Conservation (phyloP, 805 yeast genomes). For the Barnettozyma wickerhamii region DNA sequence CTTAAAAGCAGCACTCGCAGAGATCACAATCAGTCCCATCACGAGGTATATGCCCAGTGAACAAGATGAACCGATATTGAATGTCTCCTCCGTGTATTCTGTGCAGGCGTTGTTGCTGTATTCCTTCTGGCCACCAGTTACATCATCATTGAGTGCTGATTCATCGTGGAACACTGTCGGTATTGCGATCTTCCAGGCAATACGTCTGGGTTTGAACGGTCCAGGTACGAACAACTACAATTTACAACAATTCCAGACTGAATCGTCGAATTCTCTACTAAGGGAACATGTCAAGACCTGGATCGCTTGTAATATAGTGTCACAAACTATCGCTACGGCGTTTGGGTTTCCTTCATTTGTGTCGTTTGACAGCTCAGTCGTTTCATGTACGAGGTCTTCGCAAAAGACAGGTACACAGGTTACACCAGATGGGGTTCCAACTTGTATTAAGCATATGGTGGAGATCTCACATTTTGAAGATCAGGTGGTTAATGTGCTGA, state of each 20-base stretch:
- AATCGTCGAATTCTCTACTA: constrained; percentile 31
- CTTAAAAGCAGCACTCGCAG: constrained; percentile 75
- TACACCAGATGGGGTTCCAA: constrained; percentile 27
- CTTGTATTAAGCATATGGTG: constrained; percentile 61
- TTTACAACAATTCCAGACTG: constrained; percentile 36
- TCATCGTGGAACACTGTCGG: constrained; percentile 96
- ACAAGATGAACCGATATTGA: constrained; percentile 74
- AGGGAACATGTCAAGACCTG: constrained; percentile 86
- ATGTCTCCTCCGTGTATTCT: constrained; percentile 87
- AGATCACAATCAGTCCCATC: constrained; percentile 85
- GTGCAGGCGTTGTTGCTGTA: constrained; percentile 89
- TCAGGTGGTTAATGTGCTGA: constrained; percentile 74
- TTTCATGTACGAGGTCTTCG: constrained; percentile 44
- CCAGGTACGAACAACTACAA: constrained; percentile 52
- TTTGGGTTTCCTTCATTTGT: constrained; percentile 95
- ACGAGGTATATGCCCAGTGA: constrained; percentile 78
- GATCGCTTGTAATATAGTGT: constrained; percentile 88
- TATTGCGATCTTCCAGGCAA: constrained; percentile 87
- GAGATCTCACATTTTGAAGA: constrained; percentile 84
- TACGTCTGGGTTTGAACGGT: constrained; percentile 84
- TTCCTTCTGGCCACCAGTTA: constrained; percentile 94
- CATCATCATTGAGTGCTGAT: constrained; percentile 92
- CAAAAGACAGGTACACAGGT: constrained; percentile 20
- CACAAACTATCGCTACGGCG: constrained; percentile 86
- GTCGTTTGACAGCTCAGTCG: constrained; percentile 69